A percentile compares a stretch with the other conserved stretches of the same genome.
These are phyloP conservation scores for Candida ortonii DNA, from an alignment of 805 yeast genomes.

Conservation along the genomic window DNA sequence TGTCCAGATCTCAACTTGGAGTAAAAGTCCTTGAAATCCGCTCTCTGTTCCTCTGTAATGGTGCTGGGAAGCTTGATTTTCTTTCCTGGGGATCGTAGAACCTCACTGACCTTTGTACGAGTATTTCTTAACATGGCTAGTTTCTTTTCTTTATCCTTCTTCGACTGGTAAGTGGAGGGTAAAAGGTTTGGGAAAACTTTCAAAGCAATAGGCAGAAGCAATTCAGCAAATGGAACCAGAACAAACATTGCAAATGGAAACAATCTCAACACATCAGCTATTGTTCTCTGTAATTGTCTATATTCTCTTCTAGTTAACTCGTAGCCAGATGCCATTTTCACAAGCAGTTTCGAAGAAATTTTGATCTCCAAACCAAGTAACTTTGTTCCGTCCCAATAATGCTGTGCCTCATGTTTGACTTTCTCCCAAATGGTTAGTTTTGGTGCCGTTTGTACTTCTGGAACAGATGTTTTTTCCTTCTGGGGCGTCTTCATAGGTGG, in stretches of 20 bases:
- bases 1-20: slow-evolving; percentile 59
- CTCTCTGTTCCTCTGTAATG: slow-evolving; percentile 67
- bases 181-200: slow-evolving; percentile 86
- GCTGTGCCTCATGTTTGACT: slow-evolving; percentile 83
- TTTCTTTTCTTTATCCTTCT: slow-evolving; percentile 55
- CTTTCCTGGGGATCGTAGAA: slow-evolving; percentile 65
- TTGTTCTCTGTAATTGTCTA: slow-evolving; percentile 84
- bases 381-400: slow-evolving; percentile 94
- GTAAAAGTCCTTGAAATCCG: slow-evolving; percentile 75
- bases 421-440: slow-evolving; percentile 74
- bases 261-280: slow-evolving; percentile 76
- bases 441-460: too few species aligned
- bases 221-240: slow-evolving; percentile 91
- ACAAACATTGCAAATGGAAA: slow-evolving; percentile 91
- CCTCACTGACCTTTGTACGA: slow-evolving; percentile 57
- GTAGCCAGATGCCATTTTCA: slow-evolving; percentile 84
- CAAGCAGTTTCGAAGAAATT: slow-evolving; percentile 74
- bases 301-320: slow-evolving; percentile 88
- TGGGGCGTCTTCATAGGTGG: too few species aligned
- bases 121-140: slow-evolving; percentile 52
- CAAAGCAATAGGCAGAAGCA: slow-evolving; percentile 82
- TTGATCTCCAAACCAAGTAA: slow-evolving; percentile 84
- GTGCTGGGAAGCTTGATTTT: slow-evolving; percentile 67
- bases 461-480: too few species aligned
- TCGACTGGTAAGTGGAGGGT: slow-evolving; percentile 86